Base-by-base conservation (phyloP, 192 early-diverging fungal genomes). In the Rhizophagus prolifer region DNA sequence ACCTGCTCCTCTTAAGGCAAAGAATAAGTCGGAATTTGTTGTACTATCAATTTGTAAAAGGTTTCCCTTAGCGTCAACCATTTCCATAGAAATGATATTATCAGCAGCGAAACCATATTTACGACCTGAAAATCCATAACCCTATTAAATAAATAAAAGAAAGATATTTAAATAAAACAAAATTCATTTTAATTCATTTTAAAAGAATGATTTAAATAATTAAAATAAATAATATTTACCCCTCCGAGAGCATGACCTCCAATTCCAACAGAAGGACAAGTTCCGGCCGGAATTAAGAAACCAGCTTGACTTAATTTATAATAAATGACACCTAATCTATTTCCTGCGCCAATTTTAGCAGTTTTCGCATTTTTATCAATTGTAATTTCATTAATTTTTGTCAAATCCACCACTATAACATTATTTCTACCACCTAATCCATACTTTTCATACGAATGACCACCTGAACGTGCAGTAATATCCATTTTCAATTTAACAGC, bases 1-100 rank as follows among this genome's bases (percentile, higher is more conserved):
- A 23, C 89, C 88, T 28, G 82, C 90, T 10, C 89, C 90, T 28
- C 87, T 63, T 13, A 90, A 25, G 0, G 87, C 90, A 82, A 83
- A 91, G 44, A 86, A 91, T 16, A 91, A 64, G 76, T 91, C 90
- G 6, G 74, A 12, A 66, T 88, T 77, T 31, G 79, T 62, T 25
- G 58, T 14, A n/a, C 62, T 71, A 59, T 58, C 74, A 31, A 78
- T 81, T 46, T 58, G 60, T 9, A 84, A 70, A 9, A 89, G 14
- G 9, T 79, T 75, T 23, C 88, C 88, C 25, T 78, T 75, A 26
- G 80, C 81, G 31, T 79, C 41, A 21, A 84, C 85, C 21, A 90
- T 68, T 7, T 70, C 58, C 7, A 81, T 60, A 6, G 77, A 14
- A 25, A 86, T 46, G 38, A 88, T 75, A n/a, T 77, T 78, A 79